Base-by-base conservation (phyloP, 1,139 yeast species). In the Nakaseomyces kungkrabaensis region DNA sequence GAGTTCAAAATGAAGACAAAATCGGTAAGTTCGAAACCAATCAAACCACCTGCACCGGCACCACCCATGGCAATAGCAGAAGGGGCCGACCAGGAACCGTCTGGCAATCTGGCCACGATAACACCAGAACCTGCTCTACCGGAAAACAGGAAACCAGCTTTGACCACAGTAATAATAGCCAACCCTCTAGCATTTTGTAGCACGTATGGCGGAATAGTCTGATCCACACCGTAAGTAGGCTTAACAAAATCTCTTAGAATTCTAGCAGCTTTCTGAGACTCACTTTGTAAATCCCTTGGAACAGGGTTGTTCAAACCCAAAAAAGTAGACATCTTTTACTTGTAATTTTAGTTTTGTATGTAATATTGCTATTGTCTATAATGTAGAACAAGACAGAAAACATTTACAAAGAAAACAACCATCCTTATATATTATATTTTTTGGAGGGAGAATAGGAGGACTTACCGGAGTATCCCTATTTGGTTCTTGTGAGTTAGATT, bases 61-160 rank as follows among this genome's bases (percentile, higher is more conserved):
- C 98, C 98, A 0, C 96, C 97, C 10, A 97, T 85, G 47, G 82
- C 84, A 59, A 92, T 84, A 7, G 97, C 97, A 1, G 95, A 83
- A 1, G 98, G 98, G 1, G 97, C 94, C n/a, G 97, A 88, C 98
- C 98, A 92, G 1, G 81, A 68, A 1, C 97, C 97, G 68, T 92
- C 97, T 1, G 94, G 90, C 50, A 92, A 74, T 53, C 97, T 75
- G 4, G 97, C 96, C 29, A 92, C 94, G 54, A 92, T 85, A 31
- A 92, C 87, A 52, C 98, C 98, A 1, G 96, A 87, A 27, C 98
- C 98, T 1, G 97, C 97, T 65, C 98, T 79, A 34, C 97, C 98
- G 5, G 96, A 86, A 65, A 92, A 92, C 54, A 92, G 73, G 64
- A 92, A 92, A 1, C 98, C 98, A 1, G 97, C 98, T 66, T 94